phyloP scores from a whole-genome alignment of 2,329 filamentous ascomycete genomes.

The Aspergillus vadensis region DNA sequence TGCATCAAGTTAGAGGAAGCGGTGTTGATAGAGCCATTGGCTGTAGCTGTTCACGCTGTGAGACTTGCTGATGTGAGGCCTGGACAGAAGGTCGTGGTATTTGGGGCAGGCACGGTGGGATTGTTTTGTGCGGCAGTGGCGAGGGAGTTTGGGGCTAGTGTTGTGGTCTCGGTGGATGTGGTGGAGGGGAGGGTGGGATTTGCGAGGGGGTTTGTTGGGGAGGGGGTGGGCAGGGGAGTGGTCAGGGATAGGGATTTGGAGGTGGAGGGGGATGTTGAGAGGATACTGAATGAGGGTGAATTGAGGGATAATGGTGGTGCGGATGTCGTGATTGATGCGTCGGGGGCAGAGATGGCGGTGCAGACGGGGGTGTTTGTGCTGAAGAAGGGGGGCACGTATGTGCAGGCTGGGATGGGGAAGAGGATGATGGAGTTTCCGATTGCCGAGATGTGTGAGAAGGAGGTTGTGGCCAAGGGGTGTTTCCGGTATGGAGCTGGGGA shows the following conservation, averaged over 20 bases:
- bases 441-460: constrained; percentile 35
- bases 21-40: constrained; percentile 52
- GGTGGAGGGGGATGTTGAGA: not conserved
- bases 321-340: constrained; percentile 41
- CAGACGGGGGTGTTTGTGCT: constrained; percentile 44
- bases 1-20: constrained; percentile 45
- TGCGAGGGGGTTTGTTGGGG: not conserved
- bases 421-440: constrained; percentile 39
- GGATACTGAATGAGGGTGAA: not conserved
- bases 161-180: constrained; percentile 57
- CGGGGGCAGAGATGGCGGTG: constrained; percentile 45
- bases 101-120: constrained; percentile 78
- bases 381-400: constrained; percentile 26
- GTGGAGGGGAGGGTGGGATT: not conserved
- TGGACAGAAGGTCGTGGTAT: constrained; percentile 52
- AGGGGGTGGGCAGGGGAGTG: not conserved
- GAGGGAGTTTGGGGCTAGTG: constrained; percentile 73
- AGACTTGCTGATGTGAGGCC: constrained; percentile 42
- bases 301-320: not conserved
- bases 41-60: constrained; percentile 51
- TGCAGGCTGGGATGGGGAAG: constrained; percentile 38
- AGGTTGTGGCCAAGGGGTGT: constrained; percentile 32
- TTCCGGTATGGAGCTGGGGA: constrained; percentile 33
- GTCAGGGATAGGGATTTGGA: not conserved
- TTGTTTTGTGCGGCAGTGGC: constrained; percentile 82